Percentiles rank a stretch among this genome's conserved stretches.
phyloP scores from a whole-genome alignment of 768 basidiomycete genomes.

The Boletellus ananas region DNA sequence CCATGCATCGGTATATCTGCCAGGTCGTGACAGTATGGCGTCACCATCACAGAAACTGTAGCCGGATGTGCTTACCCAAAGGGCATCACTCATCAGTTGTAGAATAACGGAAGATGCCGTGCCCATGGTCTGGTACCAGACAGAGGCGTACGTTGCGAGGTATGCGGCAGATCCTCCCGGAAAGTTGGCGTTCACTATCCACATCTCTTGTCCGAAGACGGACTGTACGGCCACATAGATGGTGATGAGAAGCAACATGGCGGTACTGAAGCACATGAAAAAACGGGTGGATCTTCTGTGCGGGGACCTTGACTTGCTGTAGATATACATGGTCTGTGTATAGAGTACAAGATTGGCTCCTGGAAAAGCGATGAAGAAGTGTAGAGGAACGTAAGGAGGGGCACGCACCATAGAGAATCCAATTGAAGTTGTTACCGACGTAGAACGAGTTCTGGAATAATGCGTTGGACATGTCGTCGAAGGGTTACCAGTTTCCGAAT shows the following conservation, averaged over 20 bases:
- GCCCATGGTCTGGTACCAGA: constrained; percentile 26
- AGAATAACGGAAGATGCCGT: constrained; percentile 23
- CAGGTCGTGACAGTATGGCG: background rate
- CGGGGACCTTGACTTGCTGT: background rate
- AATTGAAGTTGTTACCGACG: constrained; percentile 12
- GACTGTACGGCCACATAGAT: constrained; percentile 19
- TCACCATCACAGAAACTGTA: background rate
- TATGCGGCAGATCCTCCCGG: constrained; percentile 34
- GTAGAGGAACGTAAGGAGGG: background rate
- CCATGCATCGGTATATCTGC: constrained; percentile 34
- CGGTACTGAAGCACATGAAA: constrained; percentile 13
- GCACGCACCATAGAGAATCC: constrained; percentile 12
- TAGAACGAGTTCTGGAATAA: constrained; percentile 18
- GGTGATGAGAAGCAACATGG: constrained; percentile 24
- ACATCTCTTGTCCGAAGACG: constrained; percentile 28
- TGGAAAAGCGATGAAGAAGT: background rate
- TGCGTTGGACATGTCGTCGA: constrained; percentile 1
- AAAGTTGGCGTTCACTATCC: constrained; percentile 30
- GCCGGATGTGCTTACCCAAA: constrained; percentile 27
- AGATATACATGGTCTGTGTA: constrained; percentile 6
- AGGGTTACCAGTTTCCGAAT: background rate
- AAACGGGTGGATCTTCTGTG: background rate
- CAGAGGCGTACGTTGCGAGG: constrained; percentile 18
- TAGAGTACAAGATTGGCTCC: constrained; percentile 16
- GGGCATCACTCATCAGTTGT: constrained; percentile 30